Percentiles rank a stretch among this genome's conserved stretches.
phyloP scores from a whole-genome alignment of 768 basidiomycete genomes.

The Pleurotus tuber-regium region DNA sequence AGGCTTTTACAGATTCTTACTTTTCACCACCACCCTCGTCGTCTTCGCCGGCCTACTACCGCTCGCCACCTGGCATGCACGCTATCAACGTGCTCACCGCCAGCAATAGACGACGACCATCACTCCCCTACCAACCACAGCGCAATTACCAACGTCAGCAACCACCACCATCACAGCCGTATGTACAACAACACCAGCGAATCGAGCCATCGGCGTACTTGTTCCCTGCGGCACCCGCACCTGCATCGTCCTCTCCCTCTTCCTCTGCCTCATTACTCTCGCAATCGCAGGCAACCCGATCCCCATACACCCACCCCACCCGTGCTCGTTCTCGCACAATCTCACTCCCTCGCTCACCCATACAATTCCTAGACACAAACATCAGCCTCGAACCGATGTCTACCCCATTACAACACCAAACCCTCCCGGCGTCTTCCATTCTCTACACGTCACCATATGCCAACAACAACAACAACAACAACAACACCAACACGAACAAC shows the following conservation, averaged over 20 bases:
- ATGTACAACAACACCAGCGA: background rate
- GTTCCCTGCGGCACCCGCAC: background rate
- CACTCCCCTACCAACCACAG: background rate
- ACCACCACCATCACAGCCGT: background rate
- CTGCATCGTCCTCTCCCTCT: background rate
- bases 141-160: background rate
- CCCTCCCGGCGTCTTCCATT: background rate
- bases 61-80: background rate
- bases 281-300: background rate
- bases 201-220: background rate
- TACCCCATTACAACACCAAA: background rate
- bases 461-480: background rate
- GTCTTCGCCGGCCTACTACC: background rate
- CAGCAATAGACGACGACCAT: too few relatives aligned
- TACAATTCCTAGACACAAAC: background rate
- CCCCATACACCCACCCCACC: background rate
- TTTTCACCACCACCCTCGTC: conserved; percentile 2
- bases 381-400: background rate
- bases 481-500: background rate
- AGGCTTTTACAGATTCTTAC: conserved; percentile 4
- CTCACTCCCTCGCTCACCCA: background rate
- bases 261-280: background rate
- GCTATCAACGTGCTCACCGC: too few relatives aligned
- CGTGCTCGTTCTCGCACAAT: conserved; percentile 2
- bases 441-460: conserved; percentile 3